Evolutionary conservation across 2,329 filamentous ascomycete species (phyloP).

Genomic region (Ceratocystis colombiana): DNA sequence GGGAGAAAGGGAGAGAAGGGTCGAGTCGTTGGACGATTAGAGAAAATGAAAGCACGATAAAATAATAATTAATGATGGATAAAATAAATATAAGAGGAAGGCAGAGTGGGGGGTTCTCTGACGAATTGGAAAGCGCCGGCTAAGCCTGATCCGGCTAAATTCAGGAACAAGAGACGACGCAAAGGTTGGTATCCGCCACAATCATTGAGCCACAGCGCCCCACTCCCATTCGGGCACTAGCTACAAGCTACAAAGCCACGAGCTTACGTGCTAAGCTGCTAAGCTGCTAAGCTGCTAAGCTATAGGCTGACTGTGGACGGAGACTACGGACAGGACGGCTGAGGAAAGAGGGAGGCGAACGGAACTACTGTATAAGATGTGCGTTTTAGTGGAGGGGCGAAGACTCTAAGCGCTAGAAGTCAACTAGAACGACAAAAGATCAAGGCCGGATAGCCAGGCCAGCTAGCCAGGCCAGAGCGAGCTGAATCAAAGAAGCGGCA

Average conservation of each 20-base stretch:
- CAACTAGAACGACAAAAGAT: neutral
- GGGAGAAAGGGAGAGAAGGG: neutral
- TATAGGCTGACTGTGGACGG: neutral
- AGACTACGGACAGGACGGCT: neutral
- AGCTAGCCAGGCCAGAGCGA: neutral
- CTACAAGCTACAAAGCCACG: neutral
- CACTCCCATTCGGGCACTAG: neutral
- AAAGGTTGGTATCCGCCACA: neutral
- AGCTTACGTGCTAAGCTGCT: too few species aligned
- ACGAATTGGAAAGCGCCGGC: neutral
- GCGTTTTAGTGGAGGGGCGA: neutral
- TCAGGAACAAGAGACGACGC: neutral
- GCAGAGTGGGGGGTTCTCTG: neutral
- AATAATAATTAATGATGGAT: neutral
- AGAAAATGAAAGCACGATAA: neutral
- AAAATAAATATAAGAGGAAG: neutral
- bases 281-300: neutral
- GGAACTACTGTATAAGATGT: neutral
- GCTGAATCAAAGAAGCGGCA: too few species aligned
- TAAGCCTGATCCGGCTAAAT: constrained; percentile 11
- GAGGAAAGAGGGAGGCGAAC: neutral
- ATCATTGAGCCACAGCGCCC: neutral
- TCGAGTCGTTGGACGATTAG: neutral
- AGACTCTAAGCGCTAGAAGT: constrained; percentile 10
- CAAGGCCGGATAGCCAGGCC: neutral